Evolutionary conservation across 305 asterid genomes (phyloP), one percentile per base, ranked within the genome.

Genomic region (Fraxinus xanthoxyloides): DNA sequence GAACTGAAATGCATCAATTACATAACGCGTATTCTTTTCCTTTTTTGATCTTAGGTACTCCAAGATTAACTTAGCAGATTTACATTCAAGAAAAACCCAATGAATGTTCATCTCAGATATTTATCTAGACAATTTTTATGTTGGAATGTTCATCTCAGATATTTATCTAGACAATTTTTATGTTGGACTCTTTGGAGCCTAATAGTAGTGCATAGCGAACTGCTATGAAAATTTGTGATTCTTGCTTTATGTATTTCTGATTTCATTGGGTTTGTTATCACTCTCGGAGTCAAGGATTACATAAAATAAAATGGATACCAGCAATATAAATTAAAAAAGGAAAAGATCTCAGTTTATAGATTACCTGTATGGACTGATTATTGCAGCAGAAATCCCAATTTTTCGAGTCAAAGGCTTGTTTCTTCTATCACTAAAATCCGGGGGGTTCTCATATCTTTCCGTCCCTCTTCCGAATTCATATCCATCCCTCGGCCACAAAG

Each of bases 281-380:
- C 32, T 61, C 17, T 61, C 28, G 31, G 31, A 24, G 34, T 63
- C 32, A 3, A 63, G 32, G 72, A 63, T 24, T 24, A 63, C n/a
- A 63, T 63, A 24, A 24, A n/a, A 26, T 63, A 24, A 24, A 63
- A 63, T 63, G 72, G 72, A 67, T 28, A 28, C 23, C 72, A 63
- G 17, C 38, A 72, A 72, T 32, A 17, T 72, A 72, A 15, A 8
- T 31, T 19, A 1, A 43, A 2, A 24, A 1, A 75, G 4, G 24
- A 1, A 31, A 34, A 72, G 24, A 67, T 3, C 10, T 61, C 1
- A 40, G 70, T 0, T 35, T 3, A 36, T 10, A 19, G 26, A 26
- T 83, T 77, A 95, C 99, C 98, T 92, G 91, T 94, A 94, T 15
- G 98, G 98, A 74, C 98, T 95, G 82, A 93, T 86, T 13, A 95